These are phyloP conservation scores for Carex arenaria DNA, from an alignment of 202 grass and related monocot genomes.

Conservation along the genomic window DNA sequence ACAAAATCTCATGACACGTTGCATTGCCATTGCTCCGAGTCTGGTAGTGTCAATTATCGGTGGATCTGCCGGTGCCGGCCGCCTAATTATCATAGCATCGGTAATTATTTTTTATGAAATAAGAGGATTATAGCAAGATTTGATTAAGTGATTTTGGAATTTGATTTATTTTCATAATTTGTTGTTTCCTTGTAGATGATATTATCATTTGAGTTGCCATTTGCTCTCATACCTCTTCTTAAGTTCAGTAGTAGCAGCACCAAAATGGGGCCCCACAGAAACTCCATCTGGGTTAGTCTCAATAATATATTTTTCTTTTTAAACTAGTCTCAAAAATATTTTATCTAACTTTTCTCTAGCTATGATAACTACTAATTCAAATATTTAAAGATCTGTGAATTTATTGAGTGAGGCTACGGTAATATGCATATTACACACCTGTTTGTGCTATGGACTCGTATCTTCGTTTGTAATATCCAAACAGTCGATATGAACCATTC, in stretches of 20 bases:
- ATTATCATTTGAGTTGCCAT: conserved; percentile 85
- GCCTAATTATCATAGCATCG: conserved; percentile 82
- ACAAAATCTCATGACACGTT: conserved; percentile 75
- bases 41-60: conserved; percentile 62
- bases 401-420: no score
- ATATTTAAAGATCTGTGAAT: neutral
- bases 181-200: conserved; percentile 57
- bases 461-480: no score
- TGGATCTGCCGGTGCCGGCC: conserved; percentile 58
- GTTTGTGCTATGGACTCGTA: no score
- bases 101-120: conserved; percentile 21
- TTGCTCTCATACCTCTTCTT: conserved; percentile 94
- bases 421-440: no score
- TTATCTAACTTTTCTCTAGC: conserved; percentile 32
- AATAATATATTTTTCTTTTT: neutral
- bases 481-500: no score
- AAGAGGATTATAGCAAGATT: neutral
- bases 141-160: neutral
- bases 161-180: neutral
- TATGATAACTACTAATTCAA: neutral
- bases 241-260: conserved; percentile 85
- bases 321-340: conserved; percentile 27
- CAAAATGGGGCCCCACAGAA: conserved; percentile 73
- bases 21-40: conserved; percentile 66
- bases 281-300: conserved; percentile 58